Conservation (phyloP, 805 yeast genomes). For the Schizosaccharomyces octosporus region DNA sequence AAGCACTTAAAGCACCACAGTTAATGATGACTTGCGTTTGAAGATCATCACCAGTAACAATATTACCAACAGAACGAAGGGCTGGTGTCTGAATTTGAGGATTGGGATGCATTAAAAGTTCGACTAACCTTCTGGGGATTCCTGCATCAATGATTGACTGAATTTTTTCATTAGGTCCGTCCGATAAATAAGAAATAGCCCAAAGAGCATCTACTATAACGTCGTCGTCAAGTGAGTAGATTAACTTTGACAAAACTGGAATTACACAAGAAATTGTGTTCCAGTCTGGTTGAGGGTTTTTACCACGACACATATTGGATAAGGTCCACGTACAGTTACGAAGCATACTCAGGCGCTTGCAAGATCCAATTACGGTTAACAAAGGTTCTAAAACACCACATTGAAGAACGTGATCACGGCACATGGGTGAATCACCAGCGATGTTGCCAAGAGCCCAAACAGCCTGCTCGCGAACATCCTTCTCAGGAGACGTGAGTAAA, state of each 20-base stretch:
- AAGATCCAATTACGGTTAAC: constrained; percentile 46
- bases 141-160: constrained; percentile 94
- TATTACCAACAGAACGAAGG: constrained; percentile 87
- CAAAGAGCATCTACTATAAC: constrained; percentile 93
- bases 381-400: constrained; percentile 82
- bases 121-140: constrained; percentile 82
- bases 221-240: constrained; percentile 76
- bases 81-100: constrained; percentile 90
- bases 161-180: constrained; percentile 78
- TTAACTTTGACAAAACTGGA: constrained; percentile 75
- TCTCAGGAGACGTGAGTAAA: constrained; percentile 51
- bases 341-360: constrained; percentile 59
- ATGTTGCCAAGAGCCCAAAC: constrained; percentile 98
- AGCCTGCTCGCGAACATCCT: constrained; percentile 93
- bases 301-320: constrained; percentile 89
- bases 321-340: constrained; percentile 97
- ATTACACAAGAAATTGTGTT: constrained; percentile 56
- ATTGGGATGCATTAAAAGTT: constrained; percentile 53
- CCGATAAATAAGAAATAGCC: constrained; percentile 88
- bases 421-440: constrained; percentile 84
- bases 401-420: constrained; percentile 67
- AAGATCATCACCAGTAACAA: constrained; percentile 86
- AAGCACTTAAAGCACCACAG: constrained; percentile 70
- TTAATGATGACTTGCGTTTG: constrained; percentile 92
- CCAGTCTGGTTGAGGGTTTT: constrained; percentile 94